Evolutionary conservation across 1,139 yeast species (phyloP), one percentile per base, ranked within the genome.

Genomic region (Pichia norvegensis): DNA sequence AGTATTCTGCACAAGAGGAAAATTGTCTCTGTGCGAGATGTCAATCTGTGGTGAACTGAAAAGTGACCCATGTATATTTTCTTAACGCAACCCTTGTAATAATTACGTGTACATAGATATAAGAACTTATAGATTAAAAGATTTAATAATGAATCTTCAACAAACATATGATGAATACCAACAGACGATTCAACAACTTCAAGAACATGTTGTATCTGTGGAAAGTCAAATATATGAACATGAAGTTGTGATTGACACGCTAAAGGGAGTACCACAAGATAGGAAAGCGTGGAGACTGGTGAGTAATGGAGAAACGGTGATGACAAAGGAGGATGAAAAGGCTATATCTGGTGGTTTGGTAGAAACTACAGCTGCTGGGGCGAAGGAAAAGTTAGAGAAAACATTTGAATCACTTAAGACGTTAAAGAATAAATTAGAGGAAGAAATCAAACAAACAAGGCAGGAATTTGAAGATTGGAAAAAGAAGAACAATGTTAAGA

Each of bases 271-370:
- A 43, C 74, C 76, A 19, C 53, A 56, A 3, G 78, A 73, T 39
- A 76, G 98, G 50, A 82, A 81, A 59, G 88, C 97, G 59, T 90
- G 81, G 67, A 79, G 95, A 61, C 87, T 92, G 96, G 76, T 92
- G 37, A 97, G 97, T 16, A 95, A 95, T 4, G 52, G 53, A 3
- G 37, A 35, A 4, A 35, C 9, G 19, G 4, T 35, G 5, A 14
- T 35, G 8, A 35, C 22, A 4, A 35, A 35, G 14, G 37, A 35
- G 1, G 37, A 35, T 9, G 51, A 51, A 19, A 39, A 23, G 20
- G 37, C 37, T 6, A 41, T 40, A 11, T 33, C 19, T 13, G 45
- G 51, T 9, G 95, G 92, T 1, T 71, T 94, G 42, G 85, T 90
- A 23, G 95, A 90, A 60, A 83, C 85, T 55, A 74, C 79, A 7